Evolutionary conservation across 257 asterid genomes (phyloP).

Genomic region (Solanum verrucosum): DNA sequence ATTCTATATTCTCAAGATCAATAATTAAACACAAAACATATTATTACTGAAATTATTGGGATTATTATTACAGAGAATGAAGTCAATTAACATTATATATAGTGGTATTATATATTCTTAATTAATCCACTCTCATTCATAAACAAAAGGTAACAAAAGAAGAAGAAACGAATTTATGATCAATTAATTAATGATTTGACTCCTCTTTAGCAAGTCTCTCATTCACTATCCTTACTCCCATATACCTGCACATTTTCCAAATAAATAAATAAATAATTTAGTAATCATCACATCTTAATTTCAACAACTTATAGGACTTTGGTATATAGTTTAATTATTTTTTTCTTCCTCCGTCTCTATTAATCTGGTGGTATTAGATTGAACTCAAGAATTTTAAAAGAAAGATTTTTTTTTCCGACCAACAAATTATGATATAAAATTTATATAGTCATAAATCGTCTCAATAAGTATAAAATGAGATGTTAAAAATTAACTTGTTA

Average conservation of each 20-base stretch:
- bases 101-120: background rate
- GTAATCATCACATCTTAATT: background rate
- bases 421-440: too few species aligned
- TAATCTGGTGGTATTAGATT: background rate
- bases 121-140: background rate
- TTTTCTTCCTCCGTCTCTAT: background rate
- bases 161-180: background rate
- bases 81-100: background rate
- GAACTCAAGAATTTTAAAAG: background rate
- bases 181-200: background rate
- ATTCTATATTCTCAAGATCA: background rate
- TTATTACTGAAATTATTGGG: background rate
- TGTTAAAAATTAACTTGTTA: background rate
- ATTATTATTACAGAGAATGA: background rate
- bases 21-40: background rate
- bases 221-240: constrained; percentile 55
- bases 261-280: background rate
- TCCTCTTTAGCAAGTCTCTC: constrained; percentile 36
- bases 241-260: constrained; percentile 37
- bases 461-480: background rate
- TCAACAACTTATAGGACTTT: background rate
- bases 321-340: background rate
- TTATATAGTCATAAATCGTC: background rate
- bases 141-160: background rate
- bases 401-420: too few species aligned